These are phyloP conservation scores for Neonectria punicea DNA, from an alignment of 2,329 filamentous ascomycete genomes.

Conservation along the genomic window DNA sequence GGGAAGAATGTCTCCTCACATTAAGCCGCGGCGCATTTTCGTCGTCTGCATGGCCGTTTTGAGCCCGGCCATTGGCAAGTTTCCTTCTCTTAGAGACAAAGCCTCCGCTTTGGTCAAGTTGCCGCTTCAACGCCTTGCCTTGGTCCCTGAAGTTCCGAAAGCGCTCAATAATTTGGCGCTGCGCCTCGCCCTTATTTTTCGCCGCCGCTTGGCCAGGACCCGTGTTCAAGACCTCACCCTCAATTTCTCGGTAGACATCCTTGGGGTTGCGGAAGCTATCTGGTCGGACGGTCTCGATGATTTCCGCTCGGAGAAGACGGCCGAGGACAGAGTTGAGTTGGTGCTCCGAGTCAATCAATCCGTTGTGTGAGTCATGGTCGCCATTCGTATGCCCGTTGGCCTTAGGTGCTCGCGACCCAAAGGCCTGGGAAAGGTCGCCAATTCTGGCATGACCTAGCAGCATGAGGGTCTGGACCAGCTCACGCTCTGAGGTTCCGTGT, in stretches of 20 bases:
- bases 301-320: slow-evolving; percentile 70
- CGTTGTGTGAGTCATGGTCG: slow-evolving; percentile 45
- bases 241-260: slow-evolving; percentile 70
- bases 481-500: slow-evolving; percentile 78
- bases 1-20: slow-evolving; percentile 53
- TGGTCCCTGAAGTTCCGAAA: slow-evolving; percentile 65
- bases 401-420: slow-evolving; percentile 54
- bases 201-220: slow-evolving; percentile 54
- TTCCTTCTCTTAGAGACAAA: slow-evolving; percentile 63
- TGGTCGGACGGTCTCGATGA: slow-evolving; percentile 71
- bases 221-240: slow-evolving; percentile 68
- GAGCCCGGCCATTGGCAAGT: slow-evolving; percentile 58
- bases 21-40: slow-evolving; percentile 62
- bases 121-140: slow-evolving; percentile 61
- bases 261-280: slow-evolving; percentile 69
- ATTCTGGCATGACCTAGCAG: slow-evolving; percentile 81
- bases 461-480: slow-evolving; percentile 79
- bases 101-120: slow-evolving; percentile 56
- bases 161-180: slow-evolving; percentile 63
- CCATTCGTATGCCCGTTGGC: slow-evolving; percentile 50
- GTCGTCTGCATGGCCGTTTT: slow-evolving; percentile 42
- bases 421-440: slow-evolving; percentile 74
- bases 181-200: slow-evolving; percentile 74
- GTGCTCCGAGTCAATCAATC: slow-evolving; percentile 56
- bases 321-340: slow-evolving; percentile 63